These are phyloP conservation scores for Phytophthora quininea DNA, from an alignment of 352 stramenopile species.

Conservation along the genomic window DNA sequence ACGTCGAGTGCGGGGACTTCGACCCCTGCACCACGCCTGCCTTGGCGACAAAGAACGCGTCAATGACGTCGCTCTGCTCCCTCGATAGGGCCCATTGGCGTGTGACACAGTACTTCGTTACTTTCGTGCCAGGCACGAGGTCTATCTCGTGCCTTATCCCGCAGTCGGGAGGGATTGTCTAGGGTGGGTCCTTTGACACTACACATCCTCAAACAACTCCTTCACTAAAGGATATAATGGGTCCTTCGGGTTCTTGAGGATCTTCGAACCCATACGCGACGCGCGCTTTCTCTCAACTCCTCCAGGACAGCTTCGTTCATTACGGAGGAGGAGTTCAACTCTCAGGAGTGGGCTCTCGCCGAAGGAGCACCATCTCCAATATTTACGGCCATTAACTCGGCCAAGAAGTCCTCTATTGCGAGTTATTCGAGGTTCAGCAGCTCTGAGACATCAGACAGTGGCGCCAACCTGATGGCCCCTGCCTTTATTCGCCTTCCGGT, in stretches of 20 bases:
- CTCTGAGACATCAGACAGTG: background rate
- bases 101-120: constrained; percentile 12
- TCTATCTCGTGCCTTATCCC: constrained; percentile 26
- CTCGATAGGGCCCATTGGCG: constrained; percentile 4
- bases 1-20: constrained; percentile 7
- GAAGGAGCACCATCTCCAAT: constrained; percentile 1
- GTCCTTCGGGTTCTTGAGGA: constrained; percentile 1
- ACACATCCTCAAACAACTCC: constrained; percentile 17
- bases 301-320: constrained; percentile 4
- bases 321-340: constrained; percentile 6
- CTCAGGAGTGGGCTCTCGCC: background rate
- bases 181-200: constrained; percentile 12
- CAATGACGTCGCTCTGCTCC: constrained; percentile 22
- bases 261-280: background rate
- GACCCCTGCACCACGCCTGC: constrained; percentile 1
- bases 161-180: constrained; percentile 10
- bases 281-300: background rate
- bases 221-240: constrained; percentile 3
- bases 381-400: background rate
- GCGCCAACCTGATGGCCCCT: background rate
- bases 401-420: background rate
- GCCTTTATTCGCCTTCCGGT: too few relatives aligned
- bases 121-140: constrained; percentile 1
- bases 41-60: constrained; percentile 22
- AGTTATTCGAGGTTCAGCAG: background rate